phyloP scores from a whole-genome alignment of 1,139 yeast genomes.

The Geotrichum reessii region DNA sequence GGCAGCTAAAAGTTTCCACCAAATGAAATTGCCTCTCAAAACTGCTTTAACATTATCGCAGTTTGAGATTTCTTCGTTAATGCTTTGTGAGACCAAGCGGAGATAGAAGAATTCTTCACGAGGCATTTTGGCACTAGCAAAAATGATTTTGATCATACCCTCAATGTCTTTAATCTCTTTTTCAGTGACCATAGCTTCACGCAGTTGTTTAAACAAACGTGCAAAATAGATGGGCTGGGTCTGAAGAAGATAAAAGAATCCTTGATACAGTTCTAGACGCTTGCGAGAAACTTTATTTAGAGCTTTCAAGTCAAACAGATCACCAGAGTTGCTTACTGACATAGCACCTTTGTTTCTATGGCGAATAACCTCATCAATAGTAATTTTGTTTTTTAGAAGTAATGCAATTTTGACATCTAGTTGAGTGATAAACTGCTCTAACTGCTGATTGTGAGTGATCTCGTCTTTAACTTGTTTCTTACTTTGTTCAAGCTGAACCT shows the following conservation, averaged over 20 bases:
- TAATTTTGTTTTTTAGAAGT: conserved; percentile 70
- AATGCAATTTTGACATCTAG: conserved; percentile 77
- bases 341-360: conserved; percentile 44
- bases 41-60: conserved; percentile 27
- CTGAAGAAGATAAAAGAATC: conserved; percentile 74
- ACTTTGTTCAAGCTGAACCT: conserved; percentile 59
- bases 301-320: conserved; percentile 39
- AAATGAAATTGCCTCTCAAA: conserved; percentile 35
- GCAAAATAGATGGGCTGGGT: conserved; percentile 75
- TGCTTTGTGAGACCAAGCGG: conserved; percentile 51
- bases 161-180: conserved; percentile 42
- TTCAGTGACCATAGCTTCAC: conserved; percentile 30
- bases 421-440: conserved; percentile 71
- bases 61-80: conserved; percentile 43
- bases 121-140: conserved; percentile 38
- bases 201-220: conserved; percentile 42
- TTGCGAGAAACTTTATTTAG: conserved; percentile 40
- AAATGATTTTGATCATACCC: conserved; percentile 46
- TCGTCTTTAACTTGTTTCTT: conserved; percentile 63
- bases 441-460: conserved; percentile 57
- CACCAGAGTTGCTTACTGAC: conserved; percentile 26
- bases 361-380: conserved; percentile 65
- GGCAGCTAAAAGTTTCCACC: conserved; percentile 49
- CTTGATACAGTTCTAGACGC: conserved; percentile 60
- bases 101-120: conserved; percentile 75